Evolutionary conservation across 2,329 filamentous ascomycete species (phyloP).

Genomic region (Ambrosiella xylebori): DNA sequence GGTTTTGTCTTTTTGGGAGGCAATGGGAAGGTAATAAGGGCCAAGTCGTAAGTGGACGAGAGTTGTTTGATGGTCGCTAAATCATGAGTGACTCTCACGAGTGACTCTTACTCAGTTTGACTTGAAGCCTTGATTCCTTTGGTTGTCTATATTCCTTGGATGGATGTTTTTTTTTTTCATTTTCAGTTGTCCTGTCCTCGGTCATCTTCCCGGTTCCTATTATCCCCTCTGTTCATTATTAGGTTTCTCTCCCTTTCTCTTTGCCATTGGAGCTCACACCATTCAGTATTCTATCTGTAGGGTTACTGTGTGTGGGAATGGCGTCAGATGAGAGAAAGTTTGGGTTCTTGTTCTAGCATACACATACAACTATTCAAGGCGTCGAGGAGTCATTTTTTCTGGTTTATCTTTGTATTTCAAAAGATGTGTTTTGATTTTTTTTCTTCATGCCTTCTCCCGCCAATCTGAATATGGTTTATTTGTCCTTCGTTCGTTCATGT

Average conservation of each 20-base stretch:
- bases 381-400: slow-evolving; percentile 12
- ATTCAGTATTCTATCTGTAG: not conserved
- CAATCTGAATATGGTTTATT: not conserved
- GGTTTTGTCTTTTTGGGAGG: not conserved
- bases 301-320: not conserved
- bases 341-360: slow-evolving; percentile 10
- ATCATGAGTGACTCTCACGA: not conserved
- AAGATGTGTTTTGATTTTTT: not conserved
- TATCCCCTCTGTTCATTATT: not conserved
- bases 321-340: slow-evolving; percentile 2
- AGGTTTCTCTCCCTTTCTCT: not conserved
- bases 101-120: not conserved
- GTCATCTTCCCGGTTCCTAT: not conserved
- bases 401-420: slow-evolving; percentile 7
- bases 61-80: not conserved
- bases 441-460: not conserved
- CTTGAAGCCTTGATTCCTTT: not conserved
- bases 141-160: not conserved
- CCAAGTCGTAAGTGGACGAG: not conserved
- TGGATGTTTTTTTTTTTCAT: slow-evolving; percentile 1
- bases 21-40: not conserved
- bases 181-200: not conserved
- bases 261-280: not conserved
- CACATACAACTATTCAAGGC: slow-evolving; percentile 12
- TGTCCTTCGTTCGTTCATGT: not conserved